Conservation (phyloP, 73 alveolate genomes). For the Symbiodinium pilosum region DNA sequence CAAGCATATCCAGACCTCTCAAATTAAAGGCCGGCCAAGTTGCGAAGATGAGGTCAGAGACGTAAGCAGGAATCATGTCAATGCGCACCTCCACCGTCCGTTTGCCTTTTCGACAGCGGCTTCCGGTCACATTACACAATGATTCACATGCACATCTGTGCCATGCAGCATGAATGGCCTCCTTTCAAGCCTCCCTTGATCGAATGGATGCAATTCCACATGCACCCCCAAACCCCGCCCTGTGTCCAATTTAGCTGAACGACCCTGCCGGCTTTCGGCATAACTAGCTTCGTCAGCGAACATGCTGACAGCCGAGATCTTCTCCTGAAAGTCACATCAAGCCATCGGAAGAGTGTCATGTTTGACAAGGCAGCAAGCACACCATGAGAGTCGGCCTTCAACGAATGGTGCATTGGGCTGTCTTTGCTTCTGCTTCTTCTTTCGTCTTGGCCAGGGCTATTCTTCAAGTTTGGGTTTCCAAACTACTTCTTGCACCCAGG, state of each 20-base stretch:
- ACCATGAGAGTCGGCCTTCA: background rate
- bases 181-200: too few relatives aligned
- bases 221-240: too few relatives aligned
- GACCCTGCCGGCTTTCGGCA: background rate
- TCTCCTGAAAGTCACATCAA: background rate
- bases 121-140: background rate
- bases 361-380: too few relatives aligned
- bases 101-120: slow-evolving; percentile 30
- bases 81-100: slow-evolving; percentile 71
- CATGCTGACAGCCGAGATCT: background rate
- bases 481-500: too few relatives aligned
- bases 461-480: too few relatives aligned
- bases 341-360: too few relatives aligned
- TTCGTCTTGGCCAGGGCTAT: background rate
- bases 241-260: background rate
- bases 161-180: too few relatives aligned
- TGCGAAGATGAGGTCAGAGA: slow-evolving; percentile 47
- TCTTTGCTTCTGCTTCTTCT: background rate
- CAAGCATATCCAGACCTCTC: background rate
- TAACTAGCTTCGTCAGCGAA: background rate
- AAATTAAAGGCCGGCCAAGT: background rate
- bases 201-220: too few relatives aligned
- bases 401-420: background rate
- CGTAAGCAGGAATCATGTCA: slow-evolving; percentile 48
- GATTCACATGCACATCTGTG: background rate